Evolutionary conservation across 495 filamentous ascomycete genomes (phyloP).

Genomic region (Talaromyces thailandensis): DNA sequence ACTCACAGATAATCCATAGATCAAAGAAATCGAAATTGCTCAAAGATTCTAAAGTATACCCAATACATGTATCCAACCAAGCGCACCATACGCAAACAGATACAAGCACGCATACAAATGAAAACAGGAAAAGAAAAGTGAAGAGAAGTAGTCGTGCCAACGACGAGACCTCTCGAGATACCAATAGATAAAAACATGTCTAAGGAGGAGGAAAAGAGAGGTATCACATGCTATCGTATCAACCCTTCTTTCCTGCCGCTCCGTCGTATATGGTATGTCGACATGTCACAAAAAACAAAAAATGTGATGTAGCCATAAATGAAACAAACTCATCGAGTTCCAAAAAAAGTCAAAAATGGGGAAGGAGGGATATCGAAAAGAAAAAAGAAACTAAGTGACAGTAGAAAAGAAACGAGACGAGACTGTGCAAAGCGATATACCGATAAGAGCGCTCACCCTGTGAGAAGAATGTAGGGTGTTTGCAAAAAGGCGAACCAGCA

Average conservation of each 20-base stretch:
- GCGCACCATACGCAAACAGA: neutral
- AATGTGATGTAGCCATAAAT: neutral
- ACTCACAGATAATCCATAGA: neutral
- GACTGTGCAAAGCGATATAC: conserved; percentile 2
- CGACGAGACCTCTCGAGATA: neutral
- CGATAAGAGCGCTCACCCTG: conserved; percentile 1
- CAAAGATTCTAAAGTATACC: conserved; percentile 8
- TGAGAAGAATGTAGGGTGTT: neutral
- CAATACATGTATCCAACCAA: conserved; percentile 7
- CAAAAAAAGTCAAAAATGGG: neutral
- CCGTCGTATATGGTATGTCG: neutral
- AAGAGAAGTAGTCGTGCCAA: neutral
- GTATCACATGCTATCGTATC: neutral
- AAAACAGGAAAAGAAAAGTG: neutral
- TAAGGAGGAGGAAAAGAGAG: neutral
- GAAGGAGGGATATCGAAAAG: neutral
- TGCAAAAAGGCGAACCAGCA: neutral
- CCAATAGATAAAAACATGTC: neutral
- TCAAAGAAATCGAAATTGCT: conserved; percentile 4
- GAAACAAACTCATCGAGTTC: neutral
- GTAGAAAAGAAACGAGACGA: neutral
- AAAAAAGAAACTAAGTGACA: conserved; percentile 1
- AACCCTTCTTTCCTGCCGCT: neutral
- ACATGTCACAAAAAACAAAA: neutral
- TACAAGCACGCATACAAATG: neutral